Evolutionary conservation across 2,329 filamentous ascomycete species (phyloP).

Genomic region (Epichloe scottii): DNA sequence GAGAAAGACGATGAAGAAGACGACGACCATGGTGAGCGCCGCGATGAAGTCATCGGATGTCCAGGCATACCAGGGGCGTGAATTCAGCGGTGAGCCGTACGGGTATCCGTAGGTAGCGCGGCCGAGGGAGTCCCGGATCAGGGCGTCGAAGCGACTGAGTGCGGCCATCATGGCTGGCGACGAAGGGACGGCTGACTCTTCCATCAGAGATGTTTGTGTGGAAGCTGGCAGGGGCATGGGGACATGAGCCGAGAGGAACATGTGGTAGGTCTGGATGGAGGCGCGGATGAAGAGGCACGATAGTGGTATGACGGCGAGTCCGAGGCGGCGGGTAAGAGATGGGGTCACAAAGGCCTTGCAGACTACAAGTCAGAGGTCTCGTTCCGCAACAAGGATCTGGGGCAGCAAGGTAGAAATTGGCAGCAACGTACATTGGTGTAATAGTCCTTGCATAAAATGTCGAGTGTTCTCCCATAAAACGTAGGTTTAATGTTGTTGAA

Average conservation of each 20-base stretch:
- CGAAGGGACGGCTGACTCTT: conserved; percentile 49
- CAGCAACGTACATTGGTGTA: conserved; percentile 64
- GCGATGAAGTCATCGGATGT: conserved; percentile 64
- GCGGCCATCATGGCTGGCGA: conserved; percentile 68
- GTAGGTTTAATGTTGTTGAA: conserved; percentile 94
- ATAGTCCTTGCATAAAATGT: conserved; percentile 94
- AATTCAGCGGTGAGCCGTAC: conserved; percentile 26
- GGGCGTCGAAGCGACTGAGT: conserved; percentile 63
- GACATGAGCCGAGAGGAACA: conserved; percentile 85
- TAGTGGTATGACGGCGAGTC: conserved; percentile 80
- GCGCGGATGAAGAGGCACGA: conserved; percentile 93
- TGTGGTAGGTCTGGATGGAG: conserved; percentile 91
- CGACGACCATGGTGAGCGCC: conserved; percentile 66
- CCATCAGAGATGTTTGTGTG: conserved; percentile 50
- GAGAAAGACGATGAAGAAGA: conserved; percentile 76
- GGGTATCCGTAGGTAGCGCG: conserved; percentile 55
- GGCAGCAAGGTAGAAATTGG: background rate
- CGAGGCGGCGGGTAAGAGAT: conserved; percentile 77
- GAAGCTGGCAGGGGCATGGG: conserved; percentile 58
- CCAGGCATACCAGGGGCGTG: conserved; percentile 39
- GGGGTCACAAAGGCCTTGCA: conserved; percentile 77
- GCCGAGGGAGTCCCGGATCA: conserved; percentile 64
- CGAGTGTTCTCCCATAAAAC: conserved; percentile 80
- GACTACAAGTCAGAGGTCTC: background rate
- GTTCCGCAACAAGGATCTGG: background rate